Evolutionary conservation across 2,329 filamentous ascomycete genomes (phyloP).

Genomic region (Penicillium italicum): DNA sequence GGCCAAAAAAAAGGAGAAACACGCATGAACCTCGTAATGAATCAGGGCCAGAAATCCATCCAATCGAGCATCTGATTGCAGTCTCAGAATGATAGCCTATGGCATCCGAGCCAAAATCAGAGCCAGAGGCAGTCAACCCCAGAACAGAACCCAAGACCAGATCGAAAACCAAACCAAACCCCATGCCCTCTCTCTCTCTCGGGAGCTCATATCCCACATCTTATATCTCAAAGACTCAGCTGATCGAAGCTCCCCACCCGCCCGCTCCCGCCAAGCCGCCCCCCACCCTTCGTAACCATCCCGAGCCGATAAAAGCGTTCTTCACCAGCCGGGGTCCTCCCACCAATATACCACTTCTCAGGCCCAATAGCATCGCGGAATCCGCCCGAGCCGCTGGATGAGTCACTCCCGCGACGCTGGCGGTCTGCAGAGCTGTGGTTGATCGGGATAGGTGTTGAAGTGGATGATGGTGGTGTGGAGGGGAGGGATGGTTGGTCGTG

Average conservation of each 20-base stretch:
- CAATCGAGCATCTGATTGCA: background rate
- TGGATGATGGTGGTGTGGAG: constrained; percentile 35
- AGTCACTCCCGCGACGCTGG: constrained; percentile 47
- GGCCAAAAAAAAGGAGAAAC: background rate
- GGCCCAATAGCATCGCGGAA: constrained; percentile 47
- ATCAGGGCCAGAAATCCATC: background rate
- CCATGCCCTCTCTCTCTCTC: background rate
- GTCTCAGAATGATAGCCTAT: background rate
- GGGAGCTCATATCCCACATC: background rate
- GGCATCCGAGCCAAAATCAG: background rate
- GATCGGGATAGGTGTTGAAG: constrained; percentile 40
- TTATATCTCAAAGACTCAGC: constrained; percentile 43
- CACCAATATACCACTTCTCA: constrained; percentile 53
- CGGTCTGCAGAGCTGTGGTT: constrained; percentile 35
- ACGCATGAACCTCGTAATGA: background rate
- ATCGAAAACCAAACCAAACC: background rate
- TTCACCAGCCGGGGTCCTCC: constrained; percentile 46
- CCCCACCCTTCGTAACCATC: constrained; percentile 46
- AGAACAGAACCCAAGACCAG: background rate
- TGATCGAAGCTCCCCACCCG: constrained; percentile 49
- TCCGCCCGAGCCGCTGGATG: constrained; percentile 46
- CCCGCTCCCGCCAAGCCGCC: constrained; percentile 40
- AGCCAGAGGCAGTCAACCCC: background rate
- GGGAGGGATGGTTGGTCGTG: constrained; percentile 28
- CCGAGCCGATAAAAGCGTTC: constrained; percentile 49